A percentile compares a stretch with the other conserved stretches of the same genome.
Evolutionary conservation across 495 filamentous ascomycete genomes (phyloP).

Genomic region (Beverwykella pulmonaria): DNA sequence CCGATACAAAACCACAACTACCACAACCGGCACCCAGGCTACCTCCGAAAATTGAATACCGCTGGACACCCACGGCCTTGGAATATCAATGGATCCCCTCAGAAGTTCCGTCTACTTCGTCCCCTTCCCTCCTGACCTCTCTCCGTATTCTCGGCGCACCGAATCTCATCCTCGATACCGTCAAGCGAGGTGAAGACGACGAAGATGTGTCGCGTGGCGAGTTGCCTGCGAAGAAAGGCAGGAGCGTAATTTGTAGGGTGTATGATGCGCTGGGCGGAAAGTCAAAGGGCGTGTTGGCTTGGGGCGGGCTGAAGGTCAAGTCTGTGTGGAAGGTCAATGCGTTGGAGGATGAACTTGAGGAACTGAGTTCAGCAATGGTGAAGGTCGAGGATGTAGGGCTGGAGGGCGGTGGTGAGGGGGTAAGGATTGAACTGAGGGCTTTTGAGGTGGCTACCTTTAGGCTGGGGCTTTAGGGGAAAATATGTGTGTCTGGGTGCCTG

Average conservation of each 20-base stretch:
- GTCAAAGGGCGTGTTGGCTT: slow-evolving; percentile 66
- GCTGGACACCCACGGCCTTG: no score
- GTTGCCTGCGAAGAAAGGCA: slow-evolving; percentile 67
- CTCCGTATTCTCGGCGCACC: slow-evolving; percentile 42
- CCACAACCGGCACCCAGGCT: neutral
- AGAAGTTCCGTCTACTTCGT: slow-evolving; percentile 9
- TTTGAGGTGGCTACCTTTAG: slow-evolving; percentile 91
- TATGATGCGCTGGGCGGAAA: slow-evolving; percentile 92
- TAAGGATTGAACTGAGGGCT: slow-evolving; percentile 70
- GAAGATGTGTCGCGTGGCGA: slow-evolving; percentile 78
- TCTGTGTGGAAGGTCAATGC: slow-evolving; percentile 79
- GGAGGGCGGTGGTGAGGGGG: slow-evolving; percentile 51
- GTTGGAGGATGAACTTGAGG: slow-evolving; percentile 70
- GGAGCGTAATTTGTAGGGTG: slow-evolving; percentile 77
- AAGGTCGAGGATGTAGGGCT: slow-evolving; percentile 41
- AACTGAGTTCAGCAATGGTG: slow-evolving; percentile 52
- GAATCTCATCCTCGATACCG: slow-evolving; percentile 74
- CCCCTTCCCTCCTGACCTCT: slow-evolving; percentile 42
- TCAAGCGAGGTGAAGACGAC: slow-evolving; percentile 96
- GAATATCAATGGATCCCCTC: neutral
- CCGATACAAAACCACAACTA: no score
- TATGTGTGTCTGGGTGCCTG: no score
- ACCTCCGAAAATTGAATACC: neutral
- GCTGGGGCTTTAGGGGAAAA: slow-evolving; percentile 58
- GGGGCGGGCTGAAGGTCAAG: slow-evolving; percentile 66